These are phyloP conservation scores for Kluyveromyces nonfermentans DNA, from an alignment of 805 yeast species.

Conservation along the genomic window DNA sequence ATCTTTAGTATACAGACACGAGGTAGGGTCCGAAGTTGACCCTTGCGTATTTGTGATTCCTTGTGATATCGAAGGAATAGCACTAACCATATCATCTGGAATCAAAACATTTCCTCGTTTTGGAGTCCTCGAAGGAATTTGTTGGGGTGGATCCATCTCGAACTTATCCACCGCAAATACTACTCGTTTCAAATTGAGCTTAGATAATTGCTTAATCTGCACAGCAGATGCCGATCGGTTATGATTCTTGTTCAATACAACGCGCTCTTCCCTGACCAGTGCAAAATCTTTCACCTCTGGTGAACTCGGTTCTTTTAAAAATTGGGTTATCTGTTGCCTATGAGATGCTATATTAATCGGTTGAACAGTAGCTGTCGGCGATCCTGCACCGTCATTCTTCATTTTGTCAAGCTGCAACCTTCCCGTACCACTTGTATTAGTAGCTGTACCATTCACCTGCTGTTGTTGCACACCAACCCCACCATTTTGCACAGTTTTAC, in stretches of 20 bases:
- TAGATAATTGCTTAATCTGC: slow-evolving; percentile 25
- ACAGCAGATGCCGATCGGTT: slow-evolving; percentile 25
- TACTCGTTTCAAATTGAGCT: slow-evolving; percentile 47
- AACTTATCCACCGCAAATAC: slow-evolving; percentile 70
- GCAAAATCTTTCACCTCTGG: slow-evolving; percentile 16
- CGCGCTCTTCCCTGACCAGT: slow-evolving; percentile 23
- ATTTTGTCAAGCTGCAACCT: background rate
- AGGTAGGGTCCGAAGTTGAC: background rate
- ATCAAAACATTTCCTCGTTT: slow-evolving; percentile 65
- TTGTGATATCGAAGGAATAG: slow-evolving; percentile 54
- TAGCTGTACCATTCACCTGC: background rate
- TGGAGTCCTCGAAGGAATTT: slow-evolving; percentile 81
- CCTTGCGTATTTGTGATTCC: slow-evolving; percentile 48
- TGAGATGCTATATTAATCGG: slow-evolving; percentile 4
- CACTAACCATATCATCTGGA: slow-evolving; percentile 54
- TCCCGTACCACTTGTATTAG: background rate
- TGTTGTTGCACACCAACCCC: background rate
- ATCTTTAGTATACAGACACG: slow-evolving; percentile 19
- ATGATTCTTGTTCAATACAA: slow-evolving; percentile 39
- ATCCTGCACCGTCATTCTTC: background rate
- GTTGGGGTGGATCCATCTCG: slow-evolving; percentile 82
- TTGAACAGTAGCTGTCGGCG: background rate
- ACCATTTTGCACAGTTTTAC: slow-evolving; percentile 6
- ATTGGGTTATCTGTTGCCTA: slow-evolving; percentile 9
- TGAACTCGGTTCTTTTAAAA: slow-evolving; percentile 10